Evolutionary conservation across 495 filamentous ascomycete genomes (phyloP).

Genomic region (Hypomontagnella submonticulosa): DNA sequence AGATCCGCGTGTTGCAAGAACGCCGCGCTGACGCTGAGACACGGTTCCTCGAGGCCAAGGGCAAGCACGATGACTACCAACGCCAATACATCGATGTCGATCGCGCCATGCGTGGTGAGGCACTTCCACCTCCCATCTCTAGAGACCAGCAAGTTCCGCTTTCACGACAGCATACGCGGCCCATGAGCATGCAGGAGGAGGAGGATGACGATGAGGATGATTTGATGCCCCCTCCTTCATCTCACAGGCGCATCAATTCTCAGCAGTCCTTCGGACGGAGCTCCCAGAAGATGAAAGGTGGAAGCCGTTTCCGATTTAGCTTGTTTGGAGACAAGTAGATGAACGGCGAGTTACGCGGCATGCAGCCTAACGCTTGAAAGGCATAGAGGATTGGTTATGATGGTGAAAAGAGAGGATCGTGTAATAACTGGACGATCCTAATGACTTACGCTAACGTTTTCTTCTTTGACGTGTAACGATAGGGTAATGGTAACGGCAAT

Average conservation of each 20-base stretch:
- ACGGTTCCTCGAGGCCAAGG: conserved; percentile 47
- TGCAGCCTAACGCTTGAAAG: conserved; percentile 1
- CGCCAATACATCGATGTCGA: conserved; percentile 45
- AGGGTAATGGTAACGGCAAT: conserved; percentile 36
- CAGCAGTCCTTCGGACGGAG: conserved; percentile 47
- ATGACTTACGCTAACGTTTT: conserved; percentile 39
- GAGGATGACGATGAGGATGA: conserved; percentile 44
- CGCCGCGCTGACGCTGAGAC: conserved; percentile 44
- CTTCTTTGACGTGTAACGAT: conserved; percentile 33
- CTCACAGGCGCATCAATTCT: conserved; percentile 47
- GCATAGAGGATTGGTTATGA: neutral
- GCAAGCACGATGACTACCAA: conserved; percentile 48
- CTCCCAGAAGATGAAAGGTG: conserved; percentile 42
- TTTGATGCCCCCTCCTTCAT: conserved; percentile 33
- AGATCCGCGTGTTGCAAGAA: conserved; percentile 43
- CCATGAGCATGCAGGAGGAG: conserved; percentile 46
- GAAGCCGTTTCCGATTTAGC: conserved; percentile 48
- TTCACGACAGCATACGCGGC: conserved; percentile 37
- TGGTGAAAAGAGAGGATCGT: neutral
- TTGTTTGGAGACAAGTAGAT: conserved; percentile 39
- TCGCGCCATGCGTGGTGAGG: conserved; percentile 45
- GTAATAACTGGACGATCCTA: conserved; percentile 22
- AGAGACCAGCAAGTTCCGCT: conserved; percentile 39
- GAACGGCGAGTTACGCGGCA: neutral
- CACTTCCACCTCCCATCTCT: conserved; percentile 29